These are phyloP conservation scores for Puya raimondii DNA, from an alignment of 176 grass and related monocot species.

Conservation along the genomic window DNA sequence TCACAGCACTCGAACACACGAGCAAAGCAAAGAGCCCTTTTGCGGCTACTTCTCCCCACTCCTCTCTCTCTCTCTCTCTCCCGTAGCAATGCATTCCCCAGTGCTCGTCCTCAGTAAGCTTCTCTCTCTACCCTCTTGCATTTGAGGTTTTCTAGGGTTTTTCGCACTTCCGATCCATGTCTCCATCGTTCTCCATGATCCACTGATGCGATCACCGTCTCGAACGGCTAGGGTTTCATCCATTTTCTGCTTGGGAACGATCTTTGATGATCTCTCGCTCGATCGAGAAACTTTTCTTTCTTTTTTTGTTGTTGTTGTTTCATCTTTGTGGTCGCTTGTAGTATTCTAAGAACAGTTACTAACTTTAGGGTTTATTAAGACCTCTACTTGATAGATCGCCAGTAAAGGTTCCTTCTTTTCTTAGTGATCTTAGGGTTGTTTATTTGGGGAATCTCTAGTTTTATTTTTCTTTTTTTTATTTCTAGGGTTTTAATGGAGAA, in stretches of 20 bases:
- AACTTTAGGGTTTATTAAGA: too few relatives aligned
- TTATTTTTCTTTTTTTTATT: too few relatives aligned
- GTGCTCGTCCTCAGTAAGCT: constrained; percentile 88
- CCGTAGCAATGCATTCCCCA: constrained; percentile 64
- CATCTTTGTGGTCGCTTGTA: too few relatives aligned
- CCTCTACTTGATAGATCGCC: too few relatives aligned
- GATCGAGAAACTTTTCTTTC: neutral
- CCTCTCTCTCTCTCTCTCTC: neutral
- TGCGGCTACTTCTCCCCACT: constrained; percentile 13
- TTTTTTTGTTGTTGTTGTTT: too few relatives aligned
- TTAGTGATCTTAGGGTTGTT: too few relatives aligned
- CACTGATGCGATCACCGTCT: neutral
- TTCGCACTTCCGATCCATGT: neutral
- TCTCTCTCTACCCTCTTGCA: neutral
- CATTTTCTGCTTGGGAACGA: neutral
- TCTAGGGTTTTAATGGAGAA: too few relatives aligned
- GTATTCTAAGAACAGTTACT: too few relatives aligned
- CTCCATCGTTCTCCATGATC: neutral
- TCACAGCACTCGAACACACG: neutral
- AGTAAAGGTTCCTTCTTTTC: too few relatives aligned
- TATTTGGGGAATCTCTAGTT: too few relatives aligned
- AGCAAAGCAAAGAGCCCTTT: constrained; percentile 4
- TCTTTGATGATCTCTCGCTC: neutral
- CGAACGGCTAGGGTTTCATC: neutral
- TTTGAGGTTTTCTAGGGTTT: neutral